Conservation (phyloP, 2,329 filamentous ascomycete species). For the Laburnicola sp. region DNA sequence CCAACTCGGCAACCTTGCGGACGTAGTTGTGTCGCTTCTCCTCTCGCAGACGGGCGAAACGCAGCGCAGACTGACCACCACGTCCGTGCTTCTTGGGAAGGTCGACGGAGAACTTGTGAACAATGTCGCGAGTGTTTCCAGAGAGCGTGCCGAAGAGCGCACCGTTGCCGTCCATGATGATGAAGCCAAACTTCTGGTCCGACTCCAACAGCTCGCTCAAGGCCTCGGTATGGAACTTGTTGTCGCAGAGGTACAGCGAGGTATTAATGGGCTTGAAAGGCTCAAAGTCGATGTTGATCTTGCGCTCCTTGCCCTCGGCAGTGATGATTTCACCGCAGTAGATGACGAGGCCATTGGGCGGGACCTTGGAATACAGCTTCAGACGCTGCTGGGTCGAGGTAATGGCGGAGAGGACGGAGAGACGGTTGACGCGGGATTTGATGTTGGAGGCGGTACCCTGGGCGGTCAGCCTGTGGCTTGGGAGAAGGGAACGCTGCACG, state of each 20-base stretch:
- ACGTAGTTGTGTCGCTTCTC: conserved; percentile 99
- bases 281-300: conserved; percentile 99
- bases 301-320: conserved; percentile 95
- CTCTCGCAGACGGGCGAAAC: conserved; percentile 98
- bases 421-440: conserved; percentile 98
- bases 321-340: conserved; percentile 99
- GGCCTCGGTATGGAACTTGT: conserved; percentile 99
- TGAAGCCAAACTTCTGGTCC: conserved; percentile 99
- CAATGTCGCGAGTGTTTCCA: conserved; percentile 93
- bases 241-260: conserved; percentile 98
- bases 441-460: conserved; percentile 98
- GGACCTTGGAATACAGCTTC: conserved; percentile 99
- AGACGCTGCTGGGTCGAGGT: conserved; percentile 98
- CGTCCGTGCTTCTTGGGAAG: conserved; percentile 99
- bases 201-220: conserved; percentile 96
- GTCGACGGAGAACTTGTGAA: conserved; percentile 98
- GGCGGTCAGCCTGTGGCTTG: conserved; percentile 12
- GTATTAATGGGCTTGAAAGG: conserved; percentile 99
- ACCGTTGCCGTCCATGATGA: conserved; percentile 99
- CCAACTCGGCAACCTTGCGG: conserved; percentile 95
- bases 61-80: conserved; percentile 98
- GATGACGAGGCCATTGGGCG: conserved; percentile 93
- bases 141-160: conserved; percentile 95
- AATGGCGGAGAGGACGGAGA: conserved; percentile 96
- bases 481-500: conserved; percentile 41